phyloP scores from a whole-genome alignment of 148 eudicot species.

The Amaranthus hypochondriacus region DNA sequence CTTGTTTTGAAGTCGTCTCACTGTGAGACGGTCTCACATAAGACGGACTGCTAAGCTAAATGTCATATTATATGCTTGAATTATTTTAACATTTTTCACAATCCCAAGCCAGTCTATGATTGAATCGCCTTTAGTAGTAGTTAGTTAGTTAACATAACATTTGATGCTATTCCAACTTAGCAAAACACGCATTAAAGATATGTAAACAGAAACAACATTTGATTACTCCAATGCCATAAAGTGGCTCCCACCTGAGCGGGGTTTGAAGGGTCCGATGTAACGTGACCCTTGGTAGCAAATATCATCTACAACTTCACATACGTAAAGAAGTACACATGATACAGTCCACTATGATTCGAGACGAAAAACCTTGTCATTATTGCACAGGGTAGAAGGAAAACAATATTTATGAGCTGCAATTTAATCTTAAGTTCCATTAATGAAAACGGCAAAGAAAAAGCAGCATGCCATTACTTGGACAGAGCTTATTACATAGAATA shows the following conservation, averaged over 20 bases:
- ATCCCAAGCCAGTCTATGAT: neutral
- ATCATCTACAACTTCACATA: too few species aligned
- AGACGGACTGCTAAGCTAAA: neutral
- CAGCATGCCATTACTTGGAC: neutral
- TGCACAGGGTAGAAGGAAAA: neutral
- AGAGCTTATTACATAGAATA: neutral
- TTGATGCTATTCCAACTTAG: neutral
- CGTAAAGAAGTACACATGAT: neutral
- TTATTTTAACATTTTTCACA: neutral
- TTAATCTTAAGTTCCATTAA: neutral
- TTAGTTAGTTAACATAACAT: neutral
- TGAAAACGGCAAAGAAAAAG: slow-evolving; percentile 9
- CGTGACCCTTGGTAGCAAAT: too few species aligned
- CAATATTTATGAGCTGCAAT: neutral
- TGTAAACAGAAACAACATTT: too few species aligned
- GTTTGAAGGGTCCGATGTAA: too few species aligned
- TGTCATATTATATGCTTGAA: neutral
- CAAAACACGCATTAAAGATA: neutral
- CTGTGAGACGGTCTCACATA: too few species aligned
- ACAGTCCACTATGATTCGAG: too few species aligned
- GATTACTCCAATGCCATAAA: too few species aligned
- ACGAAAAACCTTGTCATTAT: neutral
- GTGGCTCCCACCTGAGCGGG: too few species aligned
- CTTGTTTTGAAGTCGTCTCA: too few species aligned
- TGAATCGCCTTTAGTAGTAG: neutral